Conservation (phyloP, 192 early-diverging fungal species). For the Rhizoclosmatium globosum region DNA sequence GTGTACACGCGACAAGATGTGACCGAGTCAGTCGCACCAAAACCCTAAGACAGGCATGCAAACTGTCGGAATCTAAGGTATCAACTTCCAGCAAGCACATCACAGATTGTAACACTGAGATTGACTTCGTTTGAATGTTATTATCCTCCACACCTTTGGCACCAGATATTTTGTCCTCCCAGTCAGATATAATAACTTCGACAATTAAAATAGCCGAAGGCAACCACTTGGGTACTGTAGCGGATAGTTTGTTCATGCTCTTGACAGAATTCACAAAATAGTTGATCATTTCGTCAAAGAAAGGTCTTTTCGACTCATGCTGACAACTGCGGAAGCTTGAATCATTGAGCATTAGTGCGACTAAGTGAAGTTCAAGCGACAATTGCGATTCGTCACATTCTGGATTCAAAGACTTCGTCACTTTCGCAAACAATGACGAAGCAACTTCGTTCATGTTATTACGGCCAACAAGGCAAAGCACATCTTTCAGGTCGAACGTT, state of each 20-base stretch:
- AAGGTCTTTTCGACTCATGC: conserved; percentile 32
- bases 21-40: conserved; percentile 84
- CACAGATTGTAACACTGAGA: conserved; percentile 34
- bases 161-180: conserved; percentile 61
- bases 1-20: conserved; percentile 66
- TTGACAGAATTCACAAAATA: conserved; percentile 4
- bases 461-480: conserved; percentile 66
- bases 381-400: not conserved
- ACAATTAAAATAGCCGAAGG: conserved; percentile 59
- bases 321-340: conserved; percentile 56
- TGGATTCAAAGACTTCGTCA: not conserved
- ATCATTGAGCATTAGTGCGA: conserved; percentile 71
- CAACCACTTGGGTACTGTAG: conserved; percentile 27
- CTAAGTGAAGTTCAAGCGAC: conserved; percentile 57
- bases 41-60: conserved; percentile 79
- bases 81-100: conserved; percentile 41
- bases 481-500: conserved; percentile 73
- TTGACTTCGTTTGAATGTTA: too few relatives aligned
- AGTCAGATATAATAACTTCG: conserved; percentile 67
- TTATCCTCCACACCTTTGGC: not conserved
- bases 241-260: not conserved
- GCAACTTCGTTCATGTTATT: conserved; percentile 45
- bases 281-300: conserved; percentile 9
- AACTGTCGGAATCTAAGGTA: conserved; percentile 52
- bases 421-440: conserved; percentile 39